A percentile compares a stretch with the other conserved stretches of the same genome.
Evolutionary conservation across 2,329 filamentous ascomycete species (phyloP).

Genomic region (Colletotrichum sp.): DNA sequence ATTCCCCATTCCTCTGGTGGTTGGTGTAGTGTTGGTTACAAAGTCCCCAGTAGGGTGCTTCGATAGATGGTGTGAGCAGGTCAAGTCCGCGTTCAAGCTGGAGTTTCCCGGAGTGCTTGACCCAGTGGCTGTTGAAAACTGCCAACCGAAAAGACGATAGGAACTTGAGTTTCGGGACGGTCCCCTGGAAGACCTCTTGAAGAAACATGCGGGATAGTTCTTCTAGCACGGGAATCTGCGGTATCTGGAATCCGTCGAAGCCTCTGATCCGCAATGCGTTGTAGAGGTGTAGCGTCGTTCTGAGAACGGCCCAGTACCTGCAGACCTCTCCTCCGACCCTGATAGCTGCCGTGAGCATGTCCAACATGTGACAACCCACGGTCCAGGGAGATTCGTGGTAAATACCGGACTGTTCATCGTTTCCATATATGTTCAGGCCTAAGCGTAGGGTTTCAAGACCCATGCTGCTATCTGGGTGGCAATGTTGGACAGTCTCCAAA

Average conservation of each 20-base stretch:
- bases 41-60: neutral
- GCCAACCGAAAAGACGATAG: neutral
- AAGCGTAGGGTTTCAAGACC: rapidly evolving
- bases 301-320: neutral
- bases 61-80: neutral
- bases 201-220: neutral
- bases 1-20: rapidly evolving
- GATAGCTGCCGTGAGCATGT: neutral
- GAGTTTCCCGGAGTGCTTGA: rapidly evolving
- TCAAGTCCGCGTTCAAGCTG: neutral
- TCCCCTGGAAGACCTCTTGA: neutral
- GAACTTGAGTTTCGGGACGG: neutral
- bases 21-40: neutral
- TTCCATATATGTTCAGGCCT: rapidly evolving
- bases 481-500: rapidly evolving
- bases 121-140: neutral
- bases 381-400: neutral
- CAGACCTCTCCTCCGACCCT: neutral
- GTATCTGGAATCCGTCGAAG: neutral
- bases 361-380: neutral
- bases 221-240: neutral
- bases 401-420: rapidly evolving
- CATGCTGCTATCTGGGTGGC: rapidly evolving
- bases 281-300: neutral
- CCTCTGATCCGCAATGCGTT: neutral